A percentile compares a stretch with the other conserved stretches of the same genome.
Conservation (phyloP, 306 rosid species). For the Sesbania bispinosa region DNA sequence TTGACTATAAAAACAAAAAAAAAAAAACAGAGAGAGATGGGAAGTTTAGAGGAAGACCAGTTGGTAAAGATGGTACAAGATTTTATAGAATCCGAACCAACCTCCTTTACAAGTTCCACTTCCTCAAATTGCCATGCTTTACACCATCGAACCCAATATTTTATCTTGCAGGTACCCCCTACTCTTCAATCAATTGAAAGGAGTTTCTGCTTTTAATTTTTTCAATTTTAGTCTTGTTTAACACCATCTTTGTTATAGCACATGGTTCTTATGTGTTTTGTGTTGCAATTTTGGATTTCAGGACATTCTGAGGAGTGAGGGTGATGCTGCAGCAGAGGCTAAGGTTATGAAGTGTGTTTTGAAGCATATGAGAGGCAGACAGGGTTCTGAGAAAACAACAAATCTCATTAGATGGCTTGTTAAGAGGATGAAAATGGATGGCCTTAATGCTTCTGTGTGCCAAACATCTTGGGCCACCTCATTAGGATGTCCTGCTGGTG, state of each 20-base stretch:
- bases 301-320: slow-evolving; percentile 54
- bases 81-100: slow-evolving; percentile 63
- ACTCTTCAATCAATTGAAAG: neutral
- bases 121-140: slow-evolving; percentile 37
- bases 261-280: neutral
- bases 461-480: slow-evolving; percentile 67
- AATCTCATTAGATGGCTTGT: slow-evolving; percentile 49
- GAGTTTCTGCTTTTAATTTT: neutral
- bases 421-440: slow-evolving; percentile 48
- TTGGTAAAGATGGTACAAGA: slow-evolving; percentile 64
- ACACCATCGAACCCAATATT: slow-evolving; percentile 31
- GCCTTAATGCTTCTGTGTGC: slow-evolving; percentile 54
- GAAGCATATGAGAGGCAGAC: slow-evolving; percentile 43
- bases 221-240: neutral
- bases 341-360: slow-evolving; percentile 41
- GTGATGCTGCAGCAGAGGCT: slow-evolving; percentile 30
- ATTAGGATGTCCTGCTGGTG: slow-evolving; percentile 68
- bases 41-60: slow-evolving; percentile 58
- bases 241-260: neutral
- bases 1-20: neutral
- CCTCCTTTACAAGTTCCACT: slow-evolving; percentile 28
- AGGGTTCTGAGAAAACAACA: slow-evolving; percentile 29
- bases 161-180: slow-evolving; percentile 59
- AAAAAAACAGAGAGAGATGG: slow-evolving; percentile 32
- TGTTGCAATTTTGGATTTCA: slow-evolving; percentile 2